phyloP scores from a whole-genome alignment of 768 basidiomycete species.

The Cyclocybe cylindracea region DNA sequence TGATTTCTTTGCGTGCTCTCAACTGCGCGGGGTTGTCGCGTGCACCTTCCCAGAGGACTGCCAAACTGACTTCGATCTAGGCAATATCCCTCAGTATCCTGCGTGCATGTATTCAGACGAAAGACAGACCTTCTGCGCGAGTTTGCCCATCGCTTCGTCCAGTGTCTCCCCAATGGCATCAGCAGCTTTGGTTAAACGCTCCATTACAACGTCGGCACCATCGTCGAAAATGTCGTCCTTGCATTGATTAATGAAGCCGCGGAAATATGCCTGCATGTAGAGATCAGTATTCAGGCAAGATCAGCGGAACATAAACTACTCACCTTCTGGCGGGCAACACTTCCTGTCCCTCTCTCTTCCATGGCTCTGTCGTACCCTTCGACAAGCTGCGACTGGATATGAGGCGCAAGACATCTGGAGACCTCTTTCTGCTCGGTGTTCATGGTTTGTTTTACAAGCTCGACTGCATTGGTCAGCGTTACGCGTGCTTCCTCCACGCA shows the following conservation, averaged over 20 bases:
- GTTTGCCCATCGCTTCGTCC: constrained; percentile 42
- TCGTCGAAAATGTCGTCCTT: constrained; percentile 55
- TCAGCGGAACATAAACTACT: constrained; percentile 1
- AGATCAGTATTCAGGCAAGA: background rate
- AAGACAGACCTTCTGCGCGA: constrained; percentile 55
- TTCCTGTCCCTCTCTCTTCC: constrained; percentile 54
- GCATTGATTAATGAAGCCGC: constrained; percentile 37
- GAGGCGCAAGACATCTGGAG: constrained; percentile 56
- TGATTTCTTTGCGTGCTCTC: constrained; percentile 36
- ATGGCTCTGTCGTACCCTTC: constrained; percentile 57
- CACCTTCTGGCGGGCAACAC: constrained; percentile 63
- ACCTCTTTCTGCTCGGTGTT: constrained; percentile 58
- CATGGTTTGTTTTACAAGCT: constrained; percentile 50
- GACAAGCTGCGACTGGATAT: constrained; percentile 50
- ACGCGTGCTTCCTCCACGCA: constrained; percentile 53
- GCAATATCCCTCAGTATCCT: background rate
- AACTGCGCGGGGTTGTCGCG: constrained; percentile 50
- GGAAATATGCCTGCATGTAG: constrained; percentile 45
- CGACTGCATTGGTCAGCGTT: constrained; percentile 48
- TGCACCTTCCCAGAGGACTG: constrained; percentile 60
- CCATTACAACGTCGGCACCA: constrained; percentile 52
- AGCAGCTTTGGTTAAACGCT: constrained; percentile 44
- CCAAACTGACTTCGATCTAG: constrained; percentile 43
- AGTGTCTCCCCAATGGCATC: constrained; percentile 52
- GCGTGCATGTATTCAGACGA: background rate